Evolutionary conservation across 306 rosid species (phyloP), one percentile per base, ranked within the genome.

Genomic region (Trifolium repens): DNA sequence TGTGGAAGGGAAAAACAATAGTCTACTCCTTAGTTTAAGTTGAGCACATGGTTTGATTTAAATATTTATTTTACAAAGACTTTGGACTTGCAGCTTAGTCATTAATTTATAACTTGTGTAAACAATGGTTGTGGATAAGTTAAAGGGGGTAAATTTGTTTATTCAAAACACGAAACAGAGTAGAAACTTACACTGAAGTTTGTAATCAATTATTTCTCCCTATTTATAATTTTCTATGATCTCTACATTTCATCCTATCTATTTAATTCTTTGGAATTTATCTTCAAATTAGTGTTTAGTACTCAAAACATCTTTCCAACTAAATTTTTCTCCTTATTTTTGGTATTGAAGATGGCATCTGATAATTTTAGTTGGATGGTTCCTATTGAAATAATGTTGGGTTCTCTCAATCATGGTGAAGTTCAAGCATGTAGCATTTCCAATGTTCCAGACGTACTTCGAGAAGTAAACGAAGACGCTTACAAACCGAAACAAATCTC

Each of bases 371-470:
- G 61, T 16, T 78, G 83, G 83, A 62, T 78, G 49, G 2, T 5
- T 24, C 59, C 73, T 0, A 69, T 83, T 8, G 2, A 54, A 54
- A 16, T 24, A 53, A 69, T 64, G 60, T 60, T 78, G 4, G 75
- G 47, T 1, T 12, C 39, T 2, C 10, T 79, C 3, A 9, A 30
- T 3, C n/a, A 79, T 1, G 26, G 34, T 0, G 46, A 63, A 8
- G 75, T 79, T 17, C 52, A 69, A 26, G 53, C 78, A 1, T 53
- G 86, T 0, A 69, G 85, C 70, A 80, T 85, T 19, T 76, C 60
- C 0, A 59, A 17, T 1, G 55, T 82, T 1, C 64, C 76, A 16
- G 68, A 73, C 0, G 40, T 60, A 43, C 70, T 82, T 73, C 54
- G 73, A n/a, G 70, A 52, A 7, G 9, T 64, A 7, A 60, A 70